phyloP scores from a whole-genome alignment of 306 rosid species.

The Erythrophleum fordii region DNA sequence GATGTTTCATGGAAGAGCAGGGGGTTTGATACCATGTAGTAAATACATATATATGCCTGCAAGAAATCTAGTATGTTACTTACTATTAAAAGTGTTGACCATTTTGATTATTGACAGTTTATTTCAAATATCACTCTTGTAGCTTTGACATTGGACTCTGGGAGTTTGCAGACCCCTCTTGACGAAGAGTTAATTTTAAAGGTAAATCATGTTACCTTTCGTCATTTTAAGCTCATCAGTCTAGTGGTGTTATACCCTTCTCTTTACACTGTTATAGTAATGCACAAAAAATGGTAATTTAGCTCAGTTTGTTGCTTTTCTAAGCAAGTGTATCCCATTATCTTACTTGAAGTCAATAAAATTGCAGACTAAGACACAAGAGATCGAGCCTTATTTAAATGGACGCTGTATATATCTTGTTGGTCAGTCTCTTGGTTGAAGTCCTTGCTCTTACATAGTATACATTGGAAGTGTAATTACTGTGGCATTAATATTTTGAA shows the following conservation, averaged over 20 bases:
- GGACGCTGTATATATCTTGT: slow-evolving; percentile 97
- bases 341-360: slow-evolving; percentile 60
- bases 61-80: slow-evolving; percentile 4
- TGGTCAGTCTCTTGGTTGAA: slow-evolving; percentile 70
- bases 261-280: slow-evolving; percentile 13
- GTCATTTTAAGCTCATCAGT: slow-evolving; percentile 22
- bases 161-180: slow-evolving; percentile 35
- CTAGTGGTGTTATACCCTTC: slow-evolving; percentile 12
- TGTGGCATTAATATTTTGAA: slow-evolving; percentile 32
- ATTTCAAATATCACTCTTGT: slow-evolving; percentile 37
- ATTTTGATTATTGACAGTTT: slow-evolving; percentile 31
- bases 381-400: slow-evolving; percentile 68
- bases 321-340: slow-evolving; percentile 23
- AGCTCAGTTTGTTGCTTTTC: slow-evolving; percentile 36
- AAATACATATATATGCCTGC: slow-evolving; percentile 9
- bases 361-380: slow-evolving; percentile 79
- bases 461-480: slow-evolving; percentile 25
- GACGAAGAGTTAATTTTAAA: slow-evolving; percentile 52
- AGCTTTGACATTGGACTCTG: slow-evolving; percentile 55
- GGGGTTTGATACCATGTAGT: slow-evolving; percentile 20
- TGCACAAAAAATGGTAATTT: slow-evolving; percentile 11
- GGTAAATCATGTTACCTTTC: slow-evolving; percentile 37
- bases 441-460: slow-evolving; percentile 38
- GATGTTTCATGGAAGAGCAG: slow-evolving; percentile 6
- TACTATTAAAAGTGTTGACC: background rate